Base-by-base conservation (phyloP, 2,329 filamentous ascomycete species). In the Fusarium nisikadoi region DNA sequence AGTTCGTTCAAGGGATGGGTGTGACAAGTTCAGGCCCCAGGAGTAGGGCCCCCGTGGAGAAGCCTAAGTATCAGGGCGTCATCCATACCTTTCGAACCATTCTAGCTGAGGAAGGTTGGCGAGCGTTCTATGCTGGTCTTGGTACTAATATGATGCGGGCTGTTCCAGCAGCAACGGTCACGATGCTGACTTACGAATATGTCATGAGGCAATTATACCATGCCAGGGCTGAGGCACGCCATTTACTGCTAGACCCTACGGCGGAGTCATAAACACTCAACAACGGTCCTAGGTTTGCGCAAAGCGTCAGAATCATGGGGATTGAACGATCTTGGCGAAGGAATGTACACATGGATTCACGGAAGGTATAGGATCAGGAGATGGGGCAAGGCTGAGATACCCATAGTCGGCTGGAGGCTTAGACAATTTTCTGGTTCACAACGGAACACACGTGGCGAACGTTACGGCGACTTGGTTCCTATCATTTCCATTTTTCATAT, bases 121-220 rank as follows among this genome's bases (percentile, higher is more conserved):
- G 93, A 70, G 95, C 95, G 7, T 98, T 99, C 77, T 99, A 99
- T 80, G 95, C 95, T 29, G 96, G 96, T 39, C 94, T 99, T 86
- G 96, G 96, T 41, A 97, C 95, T 53, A 99, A 99, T 83, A 93
- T 99, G 90, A 94, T 98, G 86, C 90, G 96, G 62, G 96, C 96
- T 12, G 92, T 99, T 17, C 96, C 96, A 36, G 94, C 96, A 27
- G 95, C 96, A 25, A 97, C 97, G 78, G 97, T 97, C 31, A 99
- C 96, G 6, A 97, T 99, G 92, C 87, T 98, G 79, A 98, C 95
- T 17, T 99, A 97, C 79, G 96, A 99, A 83, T 96, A 92, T 75
- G 83, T 87, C 54, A 90, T 90, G 88, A 83, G 85, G 57, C 80
- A 83, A 61, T 80, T 90, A 25, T 87, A 86, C 68, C 79, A 82